Conservation (phyloP, 1,284 basidiomycete species). For the Ceratobasidium sp. region DNA sequence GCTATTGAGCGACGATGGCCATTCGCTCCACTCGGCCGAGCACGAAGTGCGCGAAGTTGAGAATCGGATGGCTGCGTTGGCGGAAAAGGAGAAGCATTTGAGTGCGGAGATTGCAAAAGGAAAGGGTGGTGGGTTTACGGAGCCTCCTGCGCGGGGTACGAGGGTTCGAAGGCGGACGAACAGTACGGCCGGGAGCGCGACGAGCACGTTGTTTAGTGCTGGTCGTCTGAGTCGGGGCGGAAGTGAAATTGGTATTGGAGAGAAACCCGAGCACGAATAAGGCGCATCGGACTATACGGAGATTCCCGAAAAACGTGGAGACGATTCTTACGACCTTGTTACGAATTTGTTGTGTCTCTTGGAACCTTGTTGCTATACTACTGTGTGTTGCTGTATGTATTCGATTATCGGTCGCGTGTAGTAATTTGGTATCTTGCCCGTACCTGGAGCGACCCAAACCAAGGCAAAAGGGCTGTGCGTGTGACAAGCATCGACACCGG, state of each 20-base stretch:
- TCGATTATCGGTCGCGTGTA: no score
- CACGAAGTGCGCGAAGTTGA: slow-evolving; percentile 76
- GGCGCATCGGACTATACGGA: no score
- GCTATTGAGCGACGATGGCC: slow-evolving; percentile 63
- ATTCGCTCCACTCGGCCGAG: slow-evolving; percentile 49
- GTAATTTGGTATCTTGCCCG: no score
- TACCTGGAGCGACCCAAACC: no score
- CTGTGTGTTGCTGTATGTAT: no score
- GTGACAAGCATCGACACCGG: no score
- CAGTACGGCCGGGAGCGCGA: slow-evolving; percentile 52
- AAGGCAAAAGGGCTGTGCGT: no score
- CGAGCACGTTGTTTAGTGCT: slow-evolving; percentile 42
- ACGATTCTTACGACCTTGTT: slow-evolving; percentile 1
- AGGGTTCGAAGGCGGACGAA: slow-evolving; percentile 60
- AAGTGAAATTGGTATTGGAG: slow-evolving; percentile 24
- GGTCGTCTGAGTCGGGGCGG: slow-evolving; percentile 35
- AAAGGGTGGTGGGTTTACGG: slow-evolving; percentile 72
- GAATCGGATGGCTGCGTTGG: slow-evolving; percentile 70
- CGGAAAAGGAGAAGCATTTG: slow-evolving; percentile 72
- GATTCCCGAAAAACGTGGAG: not conserved
- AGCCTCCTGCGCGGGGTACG: slow-evolving; percentile 60
- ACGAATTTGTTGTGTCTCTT: slow-evolving; percentile 23
- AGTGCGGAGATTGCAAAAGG: slow-evolving; percentile 78
- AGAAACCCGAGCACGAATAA: slow-evolving; percentile 8
- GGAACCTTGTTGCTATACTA: slow-evolving; percentile 11